Percentiles rank a stretch among this genome's conserved stretches.
Conservation (phyloP, 805 yeast genomes). For the Schizosaccharomyces japonicus region DNA sequence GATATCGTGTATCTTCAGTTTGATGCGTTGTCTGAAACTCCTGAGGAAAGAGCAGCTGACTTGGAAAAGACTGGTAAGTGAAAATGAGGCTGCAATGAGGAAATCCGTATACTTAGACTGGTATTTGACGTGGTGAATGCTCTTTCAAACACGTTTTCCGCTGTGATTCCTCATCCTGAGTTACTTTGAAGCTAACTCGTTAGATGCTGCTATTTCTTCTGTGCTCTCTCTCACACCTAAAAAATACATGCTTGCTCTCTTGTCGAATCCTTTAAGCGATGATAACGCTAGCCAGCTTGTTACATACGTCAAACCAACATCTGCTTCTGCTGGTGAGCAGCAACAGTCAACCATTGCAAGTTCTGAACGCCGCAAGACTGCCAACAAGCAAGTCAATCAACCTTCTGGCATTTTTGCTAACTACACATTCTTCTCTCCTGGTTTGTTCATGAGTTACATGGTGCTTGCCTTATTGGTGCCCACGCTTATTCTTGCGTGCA, state of each 20-base stretch:
- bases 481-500: constrained; percentile 36
- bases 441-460: constrained; percentile 51
- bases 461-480: constrained; percentile 37
- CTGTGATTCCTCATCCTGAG: no score
- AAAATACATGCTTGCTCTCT: no score
- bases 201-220: no score
- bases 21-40: not conserved
- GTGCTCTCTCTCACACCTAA: no score
- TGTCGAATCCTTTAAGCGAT: not conserved
- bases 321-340: not conserved
- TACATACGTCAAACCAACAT: not conserved
- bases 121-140: no score
- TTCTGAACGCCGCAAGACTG: not conserved
- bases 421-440: constrained; percentile 56
- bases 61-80: not conserved
- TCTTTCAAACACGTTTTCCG: no score
- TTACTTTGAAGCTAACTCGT: no score
- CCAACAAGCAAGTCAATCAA: not conserved
- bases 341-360: not conserved
- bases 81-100: no score
- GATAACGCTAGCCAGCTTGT: not conserved
- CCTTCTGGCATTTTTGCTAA: constrained; percentile 26
- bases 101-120: no score
- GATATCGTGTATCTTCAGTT: not conserved
- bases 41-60: not conserved